Percentiles rank a stretch among this genome's conserved stretches.
These are phyloP conservation scores for Thelonectria discophora DNA, from an alignment of 2,329 filamentous ascomycete genomes.

Conservation along the genomic window DNA sequence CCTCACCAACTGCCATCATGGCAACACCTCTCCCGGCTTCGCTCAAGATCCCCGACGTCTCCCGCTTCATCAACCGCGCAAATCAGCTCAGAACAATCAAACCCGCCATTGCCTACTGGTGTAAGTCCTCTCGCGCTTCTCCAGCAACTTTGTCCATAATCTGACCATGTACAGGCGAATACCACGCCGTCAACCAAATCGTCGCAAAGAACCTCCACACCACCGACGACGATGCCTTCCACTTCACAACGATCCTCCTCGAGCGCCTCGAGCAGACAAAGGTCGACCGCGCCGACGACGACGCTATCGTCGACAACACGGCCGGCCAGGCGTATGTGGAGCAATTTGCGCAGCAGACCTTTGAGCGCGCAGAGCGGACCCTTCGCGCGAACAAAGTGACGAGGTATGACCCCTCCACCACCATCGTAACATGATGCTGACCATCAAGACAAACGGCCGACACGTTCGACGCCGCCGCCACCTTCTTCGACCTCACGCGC, in stretches of 20 bases:
- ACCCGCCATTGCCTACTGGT: constrained; percentile 94
- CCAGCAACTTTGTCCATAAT: not conserved
- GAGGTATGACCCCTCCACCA: constrained; percentile 57
- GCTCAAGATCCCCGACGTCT: constrained; percentile 82
- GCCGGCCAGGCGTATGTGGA: constrained; percentile 93
- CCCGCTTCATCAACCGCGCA: constrained; percentile 83
- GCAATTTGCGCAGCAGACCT: constrained; percentile 90
- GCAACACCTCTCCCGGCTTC: constrained; percentile 57
- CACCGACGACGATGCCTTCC: constrained; percentile 77
- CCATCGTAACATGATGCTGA: constrained; percentile 7
- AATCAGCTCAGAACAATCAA: constrained; percentile 84
- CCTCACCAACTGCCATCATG: constrained; percentile 61
- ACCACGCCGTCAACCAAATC: constrained; percentile 93
- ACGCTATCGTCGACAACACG: constrained; percentile 84
- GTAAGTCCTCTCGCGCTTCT: constrained; percentile 61
- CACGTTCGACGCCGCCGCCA: constrained; percentile 91
- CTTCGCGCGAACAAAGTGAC: constrained; percentile 86
- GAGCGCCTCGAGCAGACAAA: constrained; percentile 79
- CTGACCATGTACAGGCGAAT: constrained; percentile 58
- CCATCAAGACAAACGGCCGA: constrained; percentile 83
- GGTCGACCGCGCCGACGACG: constrained; percentile 75
- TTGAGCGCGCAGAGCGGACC: constrained; percentile 83
- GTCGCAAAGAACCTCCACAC: constrained; percentile 82
- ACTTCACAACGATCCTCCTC: constrained; percentile 86
- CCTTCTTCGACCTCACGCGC: constrained; percentile 87